phyloP scores from a whole-genome alignment of 495 filamentous ascomycete genomes.

The Penicillium antarcticum region DNA sequence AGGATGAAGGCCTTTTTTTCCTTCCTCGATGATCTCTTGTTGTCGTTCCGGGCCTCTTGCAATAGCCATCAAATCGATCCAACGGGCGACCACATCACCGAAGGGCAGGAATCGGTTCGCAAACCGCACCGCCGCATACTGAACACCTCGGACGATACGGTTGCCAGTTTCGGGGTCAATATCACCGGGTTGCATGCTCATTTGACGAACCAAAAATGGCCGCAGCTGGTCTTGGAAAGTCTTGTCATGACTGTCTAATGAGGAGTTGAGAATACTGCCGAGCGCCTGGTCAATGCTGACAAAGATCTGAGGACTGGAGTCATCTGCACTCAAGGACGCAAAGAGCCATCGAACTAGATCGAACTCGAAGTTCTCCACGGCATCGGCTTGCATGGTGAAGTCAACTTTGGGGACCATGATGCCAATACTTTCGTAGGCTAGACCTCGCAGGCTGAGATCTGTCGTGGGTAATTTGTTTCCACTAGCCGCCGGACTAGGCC shows the following conservation, averaged over 20 bases:
- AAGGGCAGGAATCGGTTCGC: constrained; percentile 87
- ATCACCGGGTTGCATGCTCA: constrained; percentile 54
- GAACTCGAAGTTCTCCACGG: constrained; percentile 48
- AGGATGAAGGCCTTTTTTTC: constrained; percentile 79
- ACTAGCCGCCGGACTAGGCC: constrained; percentile 61
- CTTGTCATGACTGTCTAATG: constrained; percentile 43
- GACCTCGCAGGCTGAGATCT: constrained; percentile 62
- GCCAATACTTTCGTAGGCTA: constrained; percentile 83
- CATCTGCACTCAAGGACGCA: constrained; percentile 74
- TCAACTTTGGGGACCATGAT: constrained; percentile 60
- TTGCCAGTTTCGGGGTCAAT: constrained; percentile 35
- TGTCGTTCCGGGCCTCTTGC: constrained; percentile 58
- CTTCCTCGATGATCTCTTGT: constrained; percentile 85
- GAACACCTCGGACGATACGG: constrained; percentile 58
- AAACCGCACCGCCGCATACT: constrained; percentile 82
- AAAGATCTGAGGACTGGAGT: constrained; percentile 66
- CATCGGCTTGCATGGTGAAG: constrained; percentile 27
- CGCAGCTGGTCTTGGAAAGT: constrained; percentile 48
- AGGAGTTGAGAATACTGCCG: constrained; percentile 66
- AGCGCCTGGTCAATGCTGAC: constrained; percentile 88
- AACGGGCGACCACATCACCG: constrained; percentile 72
- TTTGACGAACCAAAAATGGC: constrained; percentile 63
- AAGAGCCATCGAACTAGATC: constrained; percentile 76
- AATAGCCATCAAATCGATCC: constrained; percentile 82
- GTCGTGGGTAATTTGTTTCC: constrained; percentile 49